A percentile compares a stretch with the other conserved stretches of the same genome.
Conservation (phyloP, 495 filamentous ascomycete genomes). For the Trichoderma virens region DNA sequence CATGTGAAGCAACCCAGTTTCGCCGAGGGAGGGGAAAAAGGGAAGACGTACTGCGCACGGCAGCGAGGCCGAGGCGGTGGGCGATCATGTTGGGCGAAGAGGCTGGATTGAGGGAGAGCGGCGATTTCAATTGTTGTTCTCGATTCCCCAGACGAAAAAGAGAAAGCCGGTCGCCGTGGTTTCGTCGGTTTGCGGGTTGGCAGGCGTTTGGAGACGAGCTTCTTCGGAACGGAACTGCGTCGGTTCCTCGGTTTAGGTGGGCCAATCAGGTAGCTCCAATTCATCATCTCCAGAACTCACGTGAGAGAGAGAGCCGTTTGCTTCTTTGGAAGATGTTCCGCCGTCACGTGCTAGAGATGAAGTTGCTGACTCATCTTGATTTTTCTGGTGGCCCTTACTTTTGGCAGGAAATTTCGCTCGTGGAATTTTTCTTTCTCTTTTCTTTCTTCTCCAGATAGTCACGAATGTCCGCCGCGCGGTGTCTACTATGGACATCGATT, state of each 20-base stretch:
- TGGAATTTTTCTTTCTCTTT: slow-evolving; percentile 10
- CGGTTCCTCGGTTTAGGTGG: slow-evolving; percentile 14
- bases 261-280: slow-evolving; percentile 12
- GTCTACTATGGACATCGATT: slow-evolving; percentile 1
- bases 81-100: slow-evolving; percentile 48
- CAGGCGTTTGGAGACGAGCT: slow-evolving; percentile 14
- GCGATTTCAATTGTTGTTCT: neutral
- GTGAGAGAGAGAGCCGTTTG: neutral
- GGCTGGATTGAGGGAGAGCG: slow-evolving; percentile 12
- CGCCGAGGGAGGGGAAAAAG: slow-evolving; percentile 4
- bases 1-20: neutral
- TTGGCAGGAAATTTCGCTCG: neutral
- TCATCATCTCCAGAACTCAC: neutral
- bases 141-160: neutral
- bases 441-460: slow-evolving; percentile 13
- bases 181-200: slow-evolving; percentile 15
- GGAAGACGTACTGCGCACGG: slow-evolving; percentile 45
- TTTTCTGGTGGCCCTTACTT: neutral
- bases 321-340: no score
- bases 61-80: slow-evolving; percentile 58
- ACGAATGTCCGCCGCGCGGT: slow-evolving; percentile 10
- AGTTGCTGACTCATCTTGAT: neutral
- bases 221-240: slow-evolving; percentile 15
- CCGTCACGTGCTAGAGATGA: neutral
- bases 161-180: neutral